Percentiles rank a stretch among this genome's conserved stretches.
Conservation (phyloP, 352 stramenopile genomes). For the Globisporangium rhizosaccharum region DNA sequence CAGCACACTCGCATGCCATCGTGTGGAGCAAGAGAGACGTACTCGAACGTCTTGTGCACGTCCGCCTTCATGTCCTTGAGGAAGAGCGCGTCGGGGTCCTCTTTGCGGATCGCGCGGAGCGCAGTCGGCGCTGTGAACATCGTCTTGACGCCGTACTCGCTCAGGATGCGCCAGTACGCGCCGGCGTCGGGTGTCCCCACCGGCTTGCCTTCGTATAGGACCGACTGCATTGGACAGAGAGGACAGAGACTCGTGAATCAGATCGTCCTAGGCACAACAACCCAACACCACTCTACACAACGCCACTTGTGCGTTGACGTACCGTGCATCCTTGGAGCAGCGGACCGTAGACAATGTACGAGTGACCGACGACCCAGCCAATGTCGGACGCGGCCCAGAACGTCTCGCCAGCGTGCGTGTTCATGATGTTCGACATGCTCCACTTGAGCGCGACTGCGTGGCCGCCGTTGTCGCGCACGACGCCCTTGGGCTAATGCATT, state of each 20-base stretch:
- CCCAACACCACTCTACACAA: background rate
- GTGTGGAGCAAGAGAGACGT: constrained; percentile 16
- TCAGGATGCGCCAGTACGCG: constrained; percentile 84
- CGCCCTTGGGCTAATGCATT: constrained; percentile 47
- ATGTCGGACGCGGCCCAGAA: constrained; percentile 86
- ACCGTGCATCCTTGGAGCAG: constrained; percentile 81
- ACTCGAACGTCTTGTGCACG: constrained; percentile 55
- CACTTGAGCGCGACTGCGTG: constrained; percentile 86
- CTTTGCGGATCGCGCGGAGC: constrained; percentile 83
- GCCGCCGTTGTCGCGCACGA: constrained; percentile 72
- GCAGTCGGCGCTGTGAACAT: constrained; percentile 92
- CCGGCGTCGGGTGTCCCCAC: constrained; percentile 82
- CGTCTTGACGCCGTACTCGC: constrained; percentile 77
- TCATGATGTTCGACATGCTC: constrained; percentile 76
- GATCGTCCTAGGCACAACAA: background rate
- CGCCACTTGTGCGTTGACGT: background rate
- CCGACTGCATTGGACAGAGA: constrained; percentile 25
- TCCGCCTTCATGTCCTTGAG: constrained; percentile 37
- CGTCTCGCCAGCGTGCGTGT: constrained; percentile 64
- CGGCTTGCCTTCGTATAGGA: constrained; percentile 90
- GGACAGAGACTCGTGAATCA: background rate
- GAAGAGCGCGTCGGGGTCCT: constrained; percentile 63
- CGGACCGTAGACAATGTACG: constrained; percentile 87
- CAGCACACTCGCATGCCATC: background rate
- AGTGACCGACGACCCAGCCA: constrained; percentile 89